phyloP scores from a whole-genome alignment of 2,329 filamentous ascomycete species.

The Alternaria brassicae region DNA sequence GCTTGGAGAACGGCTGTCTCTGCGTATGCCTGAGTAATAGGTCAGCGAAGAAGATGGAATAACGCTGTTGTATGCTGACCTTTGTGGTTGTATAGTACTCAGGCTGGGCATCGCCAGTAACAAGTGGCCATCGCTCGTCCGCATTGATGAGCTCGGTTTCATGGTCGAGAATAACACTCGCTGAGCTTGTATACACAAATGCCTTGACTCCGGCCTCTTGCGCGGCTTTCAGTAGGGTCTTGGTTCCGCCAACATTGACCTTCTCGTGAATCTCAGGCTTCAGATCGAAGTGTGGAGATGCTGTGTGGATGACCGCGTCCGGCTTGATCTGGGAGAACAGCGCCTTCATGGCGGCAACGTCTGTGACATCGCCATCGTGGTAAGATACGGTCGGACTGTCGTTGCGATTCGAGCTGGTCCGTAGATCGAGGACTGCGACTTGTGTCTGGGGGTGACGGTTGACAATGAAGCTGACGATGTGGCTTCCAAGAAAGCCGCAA shows the following conservation, averaged over 20 bases:
- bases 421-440: constrained; percentile 58
- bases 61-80: constrained; percentile 25
- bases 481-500: constrained; percentile 60
- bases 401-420: constrained; percentile 51
- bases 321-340: constrained; percentile 55
- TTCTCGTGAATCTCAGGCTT: constrained; percentile 54
- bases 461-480: constrained; percentile 58
- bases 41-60: background rate
- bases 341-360: constrained; percentile 50
- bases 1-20: constrained; percentile 57
- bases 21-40: constrained; percentile 50
- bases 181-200: constrained; percentile 61
- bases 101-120: constrained; percentile 56
- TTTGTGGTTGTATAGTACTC: constrained; percentile 62
- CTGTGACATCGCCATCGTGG: constrained; percentile 60
- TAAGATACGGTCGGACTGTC: constrained; percentile 55
- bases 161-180: constrained; percentile 58
- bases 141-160: constrained; percentile 57
- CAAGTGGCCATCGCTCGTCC: constrained; percentile 57
- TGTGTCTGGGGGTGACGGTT: constrained; percentile 51
- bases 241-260: constrained; percentile 61
- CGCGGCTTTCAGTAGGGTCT: constrained; percentile 56
- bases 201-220: constrained; percentile 59
- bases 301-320: constrained; percentile 60
- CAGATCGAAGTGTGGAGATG: constrained; percentile 53